Evolutionary conservation across 2,329 filamentous ascomycete species (phyloP), one percentile per base, ranked within the genome.

Genomic region (Clonostachys rhizophaga): DNA sequence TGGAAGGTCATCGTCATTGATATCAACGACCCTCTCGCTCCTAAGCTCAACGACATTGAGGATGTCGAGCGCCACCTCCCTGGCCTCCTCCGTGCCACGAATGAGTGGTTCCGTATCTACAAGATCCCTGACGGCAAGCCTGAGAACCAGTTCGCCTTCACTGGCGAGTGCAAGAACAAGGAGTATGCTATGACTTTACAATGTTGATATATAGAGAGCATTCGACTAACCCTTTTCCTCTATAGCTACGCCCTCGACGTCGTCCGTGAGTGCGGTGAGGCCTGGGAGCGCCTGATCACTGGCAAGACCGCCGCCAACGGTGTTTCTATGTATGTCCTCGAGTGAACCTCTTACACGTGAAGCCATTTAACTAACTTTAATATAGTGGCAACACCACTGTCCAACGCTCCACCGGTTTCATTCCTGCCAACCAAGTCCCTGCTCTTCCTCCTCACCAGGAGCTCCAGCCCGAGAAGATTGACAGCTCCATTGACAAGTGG

Each of bases 101-200:
- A 99, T 68, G 94, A 99, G 81, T 99, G 94, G 94, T 99, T 99
- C 91, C 91, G 94, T 72, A 99, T 99, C 84, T 99, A 99, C 87
- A 99, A 99, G 83, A 99, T 99, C 75, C 94, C 94, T 67, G 94
- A 99, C 68, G 94, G 94, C 81, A 99, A 99, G 91, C 91, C 92
- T 63, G 94, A 99, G 87, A 99, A 99, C 85, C 94, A 97, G 79
- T 99, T 99, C 67, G 94, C 94, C 64, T 99, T 99, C 81, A 96
- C 91, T 50, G 94, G 94, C 78, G 94, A 99, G 81, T 97, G 92
- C 89, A 99, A 99, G 87, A 99, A 99, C 86, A 95, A 91, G 85
- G 90, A 87, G 87, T 91, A 59, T 55, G 80, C 59, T 44, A 16
- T 18, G n/a, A 35, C 35, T 12, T 6, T 18, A 17, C 10, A 24